A percentile compares a stretch with the other conserved stretches of the same genome.
Evolutionary conservation across 2,329 filamentous ascomycete species (phyloP).

Genomic region (Nectriaceae sp.): DNA sequence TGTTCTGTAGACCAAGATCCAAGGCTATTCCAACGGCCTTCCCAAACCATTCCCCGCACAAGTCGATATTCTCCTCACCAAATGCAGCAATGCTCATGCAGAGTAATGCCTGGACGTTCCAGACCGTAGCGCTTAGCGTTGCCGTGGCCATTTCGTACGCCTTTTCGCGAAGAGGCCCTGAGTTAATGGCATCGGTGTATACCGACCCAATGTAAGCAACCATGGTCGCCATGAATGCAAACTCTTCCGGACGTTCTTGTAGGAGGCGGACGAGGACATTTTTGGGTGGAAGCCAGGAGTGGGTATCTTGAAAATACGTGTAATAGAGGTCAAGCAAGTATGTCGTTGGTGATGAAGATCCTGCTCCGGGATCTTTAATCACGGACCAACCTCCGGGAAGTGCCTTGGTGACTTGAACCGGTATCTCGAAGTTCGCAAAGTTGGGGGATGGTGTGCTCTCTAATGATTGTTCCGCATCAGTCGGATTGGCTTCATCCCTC

Average conservation of each 20-base stretch:
- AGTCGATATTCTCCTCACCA: slow-evolving; percentile 6
- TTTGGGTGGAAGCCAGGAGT: slow-evolving; percentile 25
- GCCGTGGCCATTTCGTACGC: slow-evolving; percentile 17
- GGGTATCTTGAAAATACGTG: slow-evolving; percentile 22
- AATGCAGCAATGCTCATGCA: slow-evolving; percentile 20
- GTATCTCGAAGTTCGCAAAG: slow-evolving; percentile 2
- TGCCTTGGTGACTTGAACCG: slow-evolving; percentile 1
- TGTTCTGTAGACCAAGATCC: slow-evolving; percentile 18
- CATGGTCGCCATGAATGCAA: slow-evolving; percentile 12
- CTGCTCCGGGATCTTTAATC: not conserved
- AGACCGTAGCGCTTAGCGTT: slow-evolving; percentile 14
- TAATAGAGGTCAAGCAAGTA: slow-evolving; percentile 24
- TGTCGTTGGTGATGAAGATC: not conserved
- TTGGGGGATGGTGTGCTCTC: slow-evolving; percentile 14
- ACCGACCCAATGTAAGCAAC: slow-evolving; percentile 24
- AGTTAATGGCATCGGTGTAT: slow-evolving; percentile 14
- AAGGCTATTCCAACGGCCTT: slow-evolving; percentile 19
- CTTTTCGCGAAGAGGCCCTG: slow-evolving; percentile 8
- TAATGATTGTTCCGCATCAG: slow-evolving; percentile 5
- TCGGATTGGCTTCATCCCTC: slow-evolving; percentile 6
- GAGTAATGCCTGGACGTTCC: slow-evolving; percentile 25
- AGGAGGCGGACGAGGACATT: slow-evolving; percentile 9
- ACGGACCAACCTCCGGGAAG: slow-evolving; percentile 14
- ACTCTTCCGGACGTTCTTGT: slow-evolving; percentile 2
- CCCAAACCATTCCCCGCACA: slow-evolving; percentile 8